Conservation (phyloP, 768 basidiomycete genomes). For the Thelephora ganbajun region DNA sequence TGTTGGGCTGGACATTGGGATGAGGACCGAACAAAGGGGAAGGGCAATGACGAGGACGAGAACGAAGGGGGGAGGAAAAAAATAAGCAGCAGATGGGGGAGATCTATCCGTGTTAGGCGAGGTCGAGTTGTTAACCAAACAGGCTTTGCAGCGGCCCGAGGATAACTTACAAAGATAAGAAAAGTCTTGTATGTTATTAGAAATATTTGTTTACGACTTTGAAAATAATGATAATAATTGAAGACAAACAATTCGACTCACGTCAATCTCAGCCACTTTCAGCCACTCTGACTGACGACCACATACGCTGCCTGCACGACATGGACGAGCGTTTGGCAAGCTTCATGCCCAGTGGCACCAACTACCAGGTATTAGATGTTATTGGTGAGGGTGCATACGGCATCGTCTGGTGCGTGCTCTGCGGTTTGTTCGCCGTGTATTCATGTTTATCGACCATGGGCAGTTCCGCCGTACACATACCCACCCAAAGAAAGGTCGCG, state of each 20-base stretch:
- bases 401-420: constrained; percentile 50
- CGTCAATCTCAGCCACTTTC: background rate
- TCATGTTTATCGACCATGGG: background rate
- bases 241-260: background rate
- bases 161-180: background rate
- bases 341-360: constrained; percentile 34
- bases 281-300: background rate
- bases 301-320: constrained; percentile 1
- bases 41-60: background rate
- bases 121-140: background rate
- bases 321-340: constrained; percentile 18
- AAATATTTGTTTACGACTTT: background rate
- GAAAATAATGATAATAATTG: background rate
- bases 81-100: background rate
- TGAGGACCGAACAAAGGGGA: background rate
- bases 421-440: constrained; percentile 3
- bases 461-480: constrained; percentile 71
- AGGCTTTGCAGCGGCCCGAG: background rate
- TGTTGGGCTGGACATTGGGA: constrained; percentile 9
- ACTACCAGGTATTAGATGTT: constrained; percentile 77
- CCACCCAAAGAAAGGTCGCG: constrained; percentile 84
- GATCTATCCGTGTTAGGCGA: background rate
- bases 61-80: background rate
- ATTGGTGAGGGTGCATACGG: constrained; percentile 91
- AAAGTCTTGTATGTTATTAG: background rate